These are phyloP conservation scores for Fusarium odoratissimum DNA, from an alignment of 2,329 filamentous ascomycete genomes.

Conservation along the genomic window DNA sequence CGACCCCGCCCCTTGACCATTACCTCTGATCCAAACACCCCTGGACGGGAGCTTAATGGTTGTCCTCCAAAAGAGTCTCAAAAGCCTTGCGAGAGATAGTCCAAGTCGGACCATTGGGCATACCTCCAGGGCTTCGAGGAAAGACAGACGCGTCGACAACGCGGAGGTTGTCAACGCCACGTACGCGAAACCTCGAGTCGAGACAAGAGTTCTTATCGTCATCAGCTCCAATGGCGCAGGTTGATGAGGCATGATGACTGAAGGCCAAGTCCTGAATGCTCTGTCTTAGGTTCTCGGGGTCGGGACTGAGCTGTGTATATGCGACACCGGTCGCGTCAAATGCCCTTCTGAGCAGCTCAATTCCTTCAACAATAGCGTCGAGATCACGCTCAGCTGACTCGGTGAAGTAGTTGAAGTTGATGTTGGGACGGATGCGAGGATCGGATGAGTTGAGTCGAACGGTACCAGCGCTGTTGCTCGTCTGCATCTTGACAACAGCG, in stretches of 20 bases:
- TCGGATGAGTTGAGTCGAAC: background rate
- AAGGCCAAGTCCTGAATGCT: background rate
- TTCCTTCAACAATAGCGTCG: background rate
- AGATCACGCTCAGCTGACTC: background rate
- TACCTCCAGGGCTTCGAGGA: conserved; percentile 1
- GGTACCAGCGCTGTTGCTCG: background rate
- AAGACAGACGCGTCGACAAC: conserved; percentile 13
- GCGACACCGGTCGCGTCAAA: conserved; percentile 6
- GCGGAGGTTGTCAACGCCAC: conserved; percentile 1
- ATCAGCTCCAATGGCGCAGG: background rate
- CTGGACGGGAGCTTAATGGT: background rate
- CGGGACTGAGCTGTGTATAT: background rate
- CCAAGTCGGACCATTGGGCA: conserved; percentile 7
- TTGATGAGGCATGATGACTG: background rate
- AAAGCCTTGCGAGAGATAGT: conserved; percentile 18
- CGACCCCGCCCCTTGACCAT: accelerated
- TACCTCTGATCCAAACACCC: accelerated
- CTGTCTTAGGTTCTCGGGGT: background rate
- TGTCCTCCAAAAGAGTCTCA: background rate
- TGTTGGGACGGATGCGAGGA: background rate
- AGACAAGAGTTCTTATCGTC: background rate
- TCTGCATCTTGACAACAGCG: conserved; percentile 11
- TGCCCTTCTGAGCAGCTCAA: background rate
- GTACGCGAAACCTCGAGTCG: background rate
- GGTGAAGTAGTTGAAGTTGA: conserved; percentile 5